Evolutionary conservation across 192 early-diverging fungal genomes (phyloP).

Genomic region (Umbelopsis isabellina): DNA sequence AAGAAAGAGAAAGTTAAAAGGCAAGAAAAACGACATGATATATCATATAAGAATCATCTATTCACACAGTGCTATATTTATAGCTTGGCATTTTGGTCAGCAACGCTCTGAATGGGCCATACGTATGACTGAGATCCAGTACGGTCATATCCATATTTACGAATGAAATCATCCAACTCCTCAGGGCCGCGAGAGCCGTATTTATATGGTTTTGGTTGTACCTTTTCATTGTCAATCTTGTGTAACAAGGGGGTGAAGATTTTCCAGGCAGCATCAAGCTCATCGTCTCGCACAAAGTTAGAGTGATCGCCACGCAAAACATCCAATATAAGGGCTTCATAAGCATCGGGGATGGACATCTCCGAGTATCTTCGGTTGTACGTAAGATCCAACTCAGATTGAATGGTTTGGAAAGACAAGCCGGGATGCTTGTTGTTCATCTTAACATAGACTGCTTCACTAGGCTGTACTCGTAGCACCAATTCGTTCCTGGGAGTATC

Average conservation of each 20-base stretch:
- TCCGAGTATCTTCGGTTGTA: slow-evolving; percentile 90
- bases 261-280: slow-evolving; percentile 96
- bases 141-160: slow-evolving; percentile 56
- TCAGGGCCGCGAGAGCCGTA: slow-evolving; percentile 87
- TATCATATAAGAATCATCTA: slow-evolving; percentile 1
- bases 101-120: slow-evolving; percentile 48
- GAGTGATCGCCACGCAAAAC: slow-evolving; percentile 90
- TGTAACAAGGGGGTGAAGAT: slow-evolving; percentile 97
- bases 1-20: background rate
- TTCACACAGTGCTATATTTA: background rate
- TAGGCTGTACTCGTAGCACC: slow-evolving; percentile 92
- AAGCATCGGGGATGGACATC: slow-evolving; percentile 93
- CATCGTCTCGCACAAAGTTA: slow-evolving; percentile 93
- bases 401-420: slow-evolving; percentile 78
- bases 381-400: slow-evolving; percentile 95
- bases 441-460: slow-evolving; percentile 96
- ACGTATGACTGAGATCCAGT: slow-evolving; percentile 41
- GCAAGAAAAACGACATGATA: background rate
- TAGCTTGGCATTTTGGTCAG: slow-evolving; percentile 15
- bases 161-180: slow-evolving; percentile 75
- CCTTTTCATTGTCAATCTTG: slow-evolving; percentile 68
- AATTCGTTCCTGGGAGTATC: slow-evolving; percentile 89
- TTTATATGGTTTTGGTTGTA: slow-evolving; percentile 69
- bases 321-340: slow-evolving; percentile 93
- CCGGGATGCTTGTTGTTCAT: slow-evolving; percentile 95